Evolutionary conservation across 2,329 filamentous ascomycete species (phyloP).

Genomic region (Trichoderma hamatum): DNA sequence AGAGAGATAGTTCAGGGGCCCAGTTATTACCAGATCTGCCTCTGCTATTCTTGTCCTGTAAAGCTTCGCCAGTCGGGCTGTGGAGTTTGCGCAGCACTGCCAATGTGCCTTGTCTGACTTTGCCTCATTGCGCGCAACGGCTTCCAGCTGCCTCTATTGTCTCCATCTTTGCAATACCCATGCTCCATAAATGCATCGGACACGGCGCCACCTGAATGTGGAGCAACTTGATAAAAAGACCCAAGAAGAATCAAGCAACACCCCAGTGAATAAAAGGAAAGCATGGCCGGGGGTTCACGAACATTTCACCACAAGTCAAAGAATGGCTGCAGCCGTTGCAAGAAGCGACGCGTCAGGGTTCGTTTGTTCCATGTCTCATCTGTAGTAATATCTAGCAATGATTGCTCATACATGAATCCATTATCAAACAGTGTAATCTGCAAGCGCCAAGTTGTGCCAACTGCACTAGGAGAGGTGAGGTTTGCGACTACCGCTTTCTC

Average conservation of each 20-base stretch:
- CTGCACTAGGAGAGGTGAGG: conserved; percentile 16
- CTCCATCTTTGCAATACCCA: not conserved
- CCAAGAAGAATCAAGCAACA: not conserved
- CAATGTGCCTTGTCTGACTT: not conserved
- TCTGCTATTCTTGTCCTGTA: conserved; percentile 10
- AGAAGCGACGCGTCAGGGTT: conserved; percentile 22
- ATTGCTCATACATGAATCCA: not conserved
- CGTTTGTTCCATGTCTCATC: not conserved
- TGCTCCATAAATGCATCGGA: conserved; percentile 14
- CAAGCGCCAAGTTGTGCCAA: conserved; percentile 21
- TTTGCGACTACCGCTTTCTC: conserved; percentile 18
- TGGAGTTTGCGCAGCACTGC: conserved; percentile 10
- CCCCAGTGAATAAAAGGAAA: not conserved
- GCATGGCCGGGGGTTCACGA: conserved; percentile 12
- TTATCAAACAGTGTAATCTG: conserved; percentile 7
- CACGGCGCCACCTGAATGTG: conserved; percentile 4
- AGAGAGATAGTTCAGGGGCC: conserved; percentile 2
- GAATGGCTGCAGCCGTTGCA: conserved; percentile 20
- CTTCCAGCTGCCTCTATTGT: not conserved
- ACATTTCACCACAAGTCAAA: conserved; percentile 19
- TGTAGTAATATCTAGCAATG: not conserved
- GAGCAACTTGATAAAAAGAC: not conserved
- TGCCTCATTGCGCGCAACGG: conserved; percentile 10
- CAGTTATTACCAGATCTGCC: not conserved
- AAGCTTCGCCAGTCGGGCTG: not conserved